Evolutionary conservation across 2,329 filamentous ascomycete genomes (phyloP), one percentile per base, ranked within the genome.

Genomic region (Pyricularia pennisetigena): DNA sequence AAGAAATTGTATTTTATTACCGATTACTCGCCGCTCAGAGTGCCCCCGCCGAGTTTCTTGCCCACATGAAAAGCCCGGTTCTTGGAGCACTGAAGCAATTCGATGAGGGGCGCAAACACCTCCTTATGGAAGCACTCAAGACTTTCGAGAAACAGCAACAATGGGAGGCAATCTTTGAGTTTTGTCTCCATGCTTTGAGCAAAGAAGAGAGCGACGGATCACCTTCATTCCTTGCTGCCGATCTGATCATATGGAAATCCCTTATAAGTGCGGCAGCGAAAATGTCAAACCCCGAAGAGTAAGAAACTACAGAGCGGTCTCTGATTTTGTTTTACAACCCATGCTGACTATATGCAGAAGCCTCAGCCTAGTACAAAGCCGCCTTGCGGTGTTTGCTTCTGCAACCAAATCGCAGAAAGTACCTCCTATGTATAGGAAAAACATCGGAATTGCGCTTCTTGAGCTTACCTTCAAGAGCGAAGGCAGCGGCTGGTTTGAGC

Each of bases 1-100:
- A 86, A 69, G 83, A 86, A 70, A 78, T 83, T 2, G 75, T 82
- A 0, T 77, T 86, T 2, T 79, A 83, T 23, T 85, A 84, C 70
- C 78, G 81, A 0, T 78, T 85, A 26, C 73, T 83, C 0, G 77
- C 80, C 32, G 77, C 76, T 4, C 81, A 83, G 10, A 82, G 80
- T 0, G 77, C 77, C 1, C 72, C 74, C 0, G 78, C 78, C 0
- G 82, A 83, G 62, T 80, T 79, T 69, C 70, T 78, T 1, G 79
- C 79, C 54, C 75, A 80, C 8, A 72, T 81, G 0, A 68, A 72
- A 3, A 80, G 81, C 62, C 74, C 78, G 0, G 71, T 78, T 0
- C 78, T 83, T 9, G 79, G 79, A 0, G 82, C 82, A 0, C 72
- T 81, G 3, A 73, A 73, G 24, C 82, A 84, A 70, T 80, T 85